Conservation (phyloP, 2,329 filamentous ascomycete genomes). For the Cyanodermella asteris region DNA sequence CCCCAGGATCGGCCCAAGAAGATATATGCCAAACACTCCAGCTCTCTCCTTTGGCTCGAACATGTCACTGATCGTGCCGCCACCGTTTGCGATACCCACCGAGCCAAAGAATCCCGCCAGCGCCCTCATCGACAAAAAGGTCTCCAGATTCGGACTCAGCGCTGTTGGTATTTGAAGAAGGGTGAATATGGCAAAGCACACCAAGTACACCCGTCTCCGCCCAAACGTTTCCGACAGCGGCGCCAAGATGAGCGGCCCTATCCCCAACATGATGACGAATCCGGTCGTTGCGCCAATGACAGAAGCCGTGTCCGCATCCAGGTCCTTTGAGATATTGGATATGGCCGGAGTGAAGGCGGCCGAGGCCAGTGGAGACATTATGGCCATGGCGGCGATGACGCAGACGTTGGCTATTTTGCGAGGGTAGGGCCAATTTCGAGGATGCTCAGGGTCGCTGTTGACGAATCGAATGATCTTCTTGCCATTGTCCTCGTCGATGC, state of each 20-base stretch:
- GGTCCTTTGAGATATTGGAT: constrained; percentile 24
- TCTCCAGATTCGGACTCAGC: constrained; percentile 23
- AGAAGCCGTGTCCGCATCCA: constrained; percentile 18
- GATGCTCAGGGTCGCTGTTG: constrained; percentile 20
- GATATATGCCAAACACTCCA: constrained; percentile 24
- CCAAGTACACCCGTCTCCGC: constrained; percentile 21
- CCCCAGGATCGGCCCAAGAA: constrained; percentile 29
- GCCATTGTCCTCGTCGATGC: neutral
- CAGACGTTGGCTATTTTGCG: constrained; percentile 27
- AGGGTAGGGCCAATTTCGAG: constrained; percentile 21
- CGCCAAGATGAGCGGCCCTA: constrained; percentile 24
- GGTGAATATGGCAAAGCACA: constrained; percentile 23
- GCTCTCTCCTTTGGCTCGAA: constrained; percentile 24
- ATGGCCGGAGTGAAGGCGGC: constrained; percentile 32
- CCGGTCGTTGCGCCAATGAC: constrained; percentile 29
- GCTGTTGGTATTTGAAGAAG: constrained; percentile 26
- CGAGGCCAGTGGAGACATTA: constrained; percentile 24
- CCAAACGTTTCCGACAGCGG: constrained; percentile 26
- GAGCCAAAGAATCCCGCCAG: constrained; percentile 27
- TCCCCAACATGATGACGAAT: constrained; percentile 27
- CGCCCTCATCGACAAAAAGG: constrained; percentile 22
- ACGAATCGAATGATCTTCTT: constrained; percentile 12
- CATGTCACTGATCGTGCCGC: constrained; percentile 30
- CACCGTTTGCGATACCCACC: constrained; percentile 28
- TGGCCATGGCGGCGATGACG: constrained; percentile 28